phyloP scores from a whole-genome alignment of 1,284 basidiomycete genomes.

The Ustilago trichophora region DNA sequence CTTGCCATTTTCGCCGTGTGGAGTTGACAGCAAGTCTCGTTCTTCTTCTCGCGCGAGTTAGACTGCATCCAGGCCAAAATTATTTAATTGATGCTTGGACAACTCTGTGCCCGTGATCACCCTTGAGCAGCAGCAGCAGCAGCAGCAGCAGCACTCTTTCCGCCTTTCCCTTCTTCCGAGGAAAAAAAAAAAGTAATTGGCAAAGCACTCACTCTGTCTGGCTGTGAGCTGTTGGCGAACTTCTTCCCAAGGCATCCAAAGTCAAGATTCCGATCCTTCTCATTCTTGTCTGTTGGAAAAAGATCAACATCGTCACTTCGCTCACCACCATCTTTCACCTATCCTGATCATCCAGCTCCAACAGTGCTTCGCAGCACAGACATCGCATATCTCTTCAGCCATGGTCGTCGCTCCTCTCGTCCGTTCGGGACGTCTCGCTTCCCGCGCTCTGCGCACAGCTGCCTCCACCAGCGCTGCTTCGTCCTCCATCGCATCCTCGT shows the following conservation, averaged over 20 bases:
- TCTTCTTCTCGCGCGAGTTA: conserved; percentile 22
- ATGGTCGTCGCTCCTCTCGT: conserved; percentile 32
- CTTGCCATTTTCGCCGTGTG: conserved; percentile 1
- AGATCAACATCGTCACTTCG: background rate
- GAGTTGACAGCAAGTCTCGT: background rate
- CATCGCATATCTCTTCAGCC: background rate
- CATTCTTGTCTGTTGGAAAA: too few species aligned
- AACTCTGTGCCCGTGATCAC: conserved; percentile 14
- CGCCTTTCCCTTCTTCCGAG: conserved; percentile 24
- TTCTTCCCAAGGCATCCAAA: conserved; percentile 3
- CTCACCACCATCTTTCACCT: background rate
- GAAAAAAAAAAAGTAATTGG: conserved; percentile 9
- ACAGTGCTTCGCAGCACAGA: too few species aligned
- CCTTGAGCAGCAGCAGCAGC: too few species aligned
- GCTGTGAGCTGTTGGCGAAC: background rate
- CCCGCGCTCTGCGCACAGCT: conserved; percentile 11
- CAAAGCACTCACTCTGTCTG: too few species aligned
- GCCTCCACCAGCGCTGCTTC: conserved; percentile 4
- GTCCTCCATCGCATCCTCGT: conserved; percentile 16
- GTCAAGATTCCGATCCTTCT: background rate
- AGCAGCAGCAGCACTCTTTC: background rate
- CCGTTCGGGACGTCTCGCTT: conserved; percentile 30
- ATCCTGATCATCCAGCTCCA: background rate
- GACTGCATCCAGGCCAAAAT: too few species aligned
- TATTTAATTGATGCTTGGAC: too few species aligned